Base-by-base conservation (phyloP, 2,329 filamentous ascomycete genomes). In the Mycosphaerella sp. region DNA sequence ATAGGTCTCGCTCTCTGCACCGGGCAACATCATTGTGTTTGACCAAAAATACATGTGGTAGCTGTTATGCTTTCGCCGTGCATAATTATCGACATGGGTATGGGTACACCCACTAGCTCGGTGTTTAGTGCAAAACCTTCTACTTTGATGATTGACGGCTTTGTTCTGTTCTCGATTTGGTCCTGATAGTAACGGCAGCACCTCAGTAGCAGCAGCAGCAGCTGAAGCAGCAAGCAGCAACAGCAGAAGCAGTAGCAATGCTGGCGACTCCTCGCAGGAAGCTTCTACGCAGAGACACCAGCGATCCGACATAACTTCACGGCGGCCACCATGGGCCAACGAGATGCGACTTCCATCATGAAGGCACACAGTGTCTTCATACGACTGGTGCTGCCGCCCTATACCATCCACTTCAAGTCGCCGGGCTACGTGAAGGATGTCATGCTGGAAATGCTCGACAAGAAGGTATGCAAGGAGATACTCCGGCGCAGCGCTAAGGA, bases 401-500 rank as follows among this genome's bases (percentile, higher is more conserved):
- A 75, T 59, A 70, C 70, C 2, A 78, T 79, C 52, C 80, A 84
- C 63, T 84, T 82, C 70, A 77, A 79, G 62, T 76, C 74, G 47
- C 73, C 77, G 6, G 77, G 75, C 21, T 80, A 83, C 66, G 76
- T 84, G 61, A 76, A 79, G 55, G 77, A 80, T 52, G 75, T 76
- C 53, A 77, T 75, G 16, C 68, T 83, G 62, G 78, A 79, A 52
- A 74, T 80, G 69, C 70, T 84, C 45, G 75, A 79, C 50, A 64
- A 65, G 9, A 65, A 66, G 45, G 75, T 79, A 28, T 77, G 78
- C 53, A 83, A 83, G 64, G 77, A 78, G 58, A 81, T 79, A 42
- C 66, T 83, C 16, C 77, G 79, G 59, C 77, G 77, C 53, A 80
- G 78, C 18, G 75, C 79, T 43, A 75, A 77, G 56, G 75, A 77